phyloP scores from a whole-genome alignment of 257 asterid genomes.

The Phtheirospermum japonicum region DNA sequence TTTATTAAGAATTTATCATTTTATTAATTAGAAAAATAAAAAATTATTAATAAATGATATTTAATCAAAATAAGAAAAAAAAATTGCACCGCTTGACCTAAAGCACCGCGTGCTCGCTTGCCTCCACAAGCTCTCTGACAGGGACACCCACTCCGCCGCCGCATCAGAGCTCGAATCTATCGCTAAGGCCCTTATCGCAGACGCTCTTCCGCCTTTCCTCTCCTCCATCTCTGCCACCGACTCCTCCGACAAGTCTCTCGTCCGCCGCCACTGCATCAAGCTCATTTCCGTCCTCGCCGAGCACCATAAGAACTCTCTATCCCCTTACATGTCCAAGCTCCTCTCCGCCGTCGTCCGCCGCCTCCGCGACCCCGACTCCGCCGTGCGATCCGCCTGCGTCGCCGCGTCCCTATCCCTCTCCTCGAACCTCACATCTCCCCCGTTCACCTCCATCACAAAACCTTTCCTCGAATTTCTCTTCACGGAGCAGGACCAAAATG shows the following conservation, averaged over 20 bases:
- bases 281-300: constrained; percentile 66
- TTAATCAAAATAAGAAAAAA: too few species aligned
- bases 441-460: constrained; percentile 57
- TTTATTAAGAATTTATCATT: too few species aligned
- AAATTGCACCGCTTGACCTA: constrained; percentile 81
- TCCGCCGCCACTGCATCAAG: constrained; percentile 74
- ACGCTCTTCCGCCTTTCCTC: constrained; percentile 56
- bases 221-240: constrained; percentile 78
- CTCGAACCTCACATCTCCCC: constrained; percentile 49
- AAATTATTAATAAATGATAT: too few species aligned
- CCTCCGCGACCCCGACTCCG: constrained; percentile 74
- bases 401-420: constrained; percentile 68
- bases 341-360: constrained; percentile 78
- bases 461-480: constrained; percentile 75
- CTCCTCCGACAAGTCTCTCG: constrained; percentile 74
- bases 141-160: constrained; percentile 82
- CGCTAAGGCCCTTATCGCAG: constrained; percentile 54
- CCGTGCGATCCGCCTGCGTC: constrained; percentile 73
- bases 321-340: constrained; percentile 68
- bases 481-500: constrained; percentile 57
- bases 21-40: too few species aligned
- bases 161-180: constrained; percentile 76
- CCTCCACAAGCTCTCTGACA: constrained; percentile 89
- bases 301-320: constrained; percentile 61
- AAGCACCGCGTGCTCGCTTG: constrained; percentile 78